Evolutionary conservation across 495 filamentous ascomycete species (phyloP).

Genomic region (Hyaloscypha finlandica): DNA sequence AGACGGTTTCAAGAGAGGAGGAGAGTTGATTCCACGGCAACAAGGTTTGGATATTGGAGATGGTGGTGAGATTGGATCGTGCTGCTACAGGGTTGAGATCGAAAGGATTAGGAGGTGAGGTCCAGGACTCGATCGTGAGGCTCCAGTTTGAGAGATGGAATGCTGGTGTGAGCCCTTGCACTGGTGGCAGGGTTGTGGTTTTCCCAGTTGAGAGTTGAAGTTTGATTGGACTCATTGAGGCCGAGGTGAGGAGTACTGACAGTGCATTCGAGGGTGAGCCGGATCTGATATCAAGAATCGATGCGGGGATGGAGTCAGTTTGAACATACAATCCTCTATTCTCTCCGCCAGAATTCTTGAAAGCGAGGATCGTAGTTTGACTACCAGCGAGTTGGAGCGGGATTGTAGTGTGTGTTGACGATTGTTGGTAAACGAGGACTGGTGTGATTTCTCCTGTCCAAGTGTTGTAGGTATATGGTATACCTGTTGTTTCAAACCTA

Average conservation of each 20-base stretch:
- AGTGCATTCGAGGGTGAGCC: background rate
- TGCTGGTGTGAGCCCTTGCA: conserved; percentile 9
- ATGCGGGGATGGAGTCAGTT: background rate
- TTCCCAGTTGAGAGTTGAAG: background rate
- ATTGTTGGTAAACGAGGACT: conserved; percentile 35
- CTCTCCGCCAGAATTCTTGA: conserved; percentile 10
- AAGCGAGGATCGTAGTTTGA: conserved; percentile 39
- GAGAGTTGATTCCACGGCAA: conserved; percentile 42
- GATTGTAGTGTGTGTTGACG: conserved; percentile 29
- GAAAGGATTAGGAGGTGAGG: conserved; percentile 37
- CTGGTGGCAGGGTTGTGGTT: conserved; percentile 6
- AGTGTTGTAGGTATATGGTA: conserved; percentile 41
- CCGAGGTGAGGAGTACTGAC: background rate
- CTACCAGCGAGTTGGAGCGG: conserved; percentile 38
- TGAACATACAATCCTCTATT: background rate
- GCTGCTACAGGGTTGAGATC: conserved; percentile 28
- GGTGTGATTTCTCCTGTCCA: conserved; percentile 46
- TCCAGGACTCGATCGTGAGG: conserved; percentile 44
- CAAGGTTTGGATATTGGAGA: conserved; percentile 31
- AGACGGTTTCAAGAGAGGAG: conserved; percentile 42
- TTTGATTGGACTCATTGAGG: background rate
- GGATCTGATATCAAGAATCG: background rate
- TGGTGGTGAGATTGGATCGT: conserved; percentile 36
- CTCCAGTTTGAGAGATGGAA: conserved; percentile 43
- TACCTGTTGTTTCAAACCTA: conserved; percentile 30